These are phyloP conservation scores for Coemansia sp. DNA, from an alignment of 371 early-diverging fungal species.

Conservation along the genomic window DNA sequence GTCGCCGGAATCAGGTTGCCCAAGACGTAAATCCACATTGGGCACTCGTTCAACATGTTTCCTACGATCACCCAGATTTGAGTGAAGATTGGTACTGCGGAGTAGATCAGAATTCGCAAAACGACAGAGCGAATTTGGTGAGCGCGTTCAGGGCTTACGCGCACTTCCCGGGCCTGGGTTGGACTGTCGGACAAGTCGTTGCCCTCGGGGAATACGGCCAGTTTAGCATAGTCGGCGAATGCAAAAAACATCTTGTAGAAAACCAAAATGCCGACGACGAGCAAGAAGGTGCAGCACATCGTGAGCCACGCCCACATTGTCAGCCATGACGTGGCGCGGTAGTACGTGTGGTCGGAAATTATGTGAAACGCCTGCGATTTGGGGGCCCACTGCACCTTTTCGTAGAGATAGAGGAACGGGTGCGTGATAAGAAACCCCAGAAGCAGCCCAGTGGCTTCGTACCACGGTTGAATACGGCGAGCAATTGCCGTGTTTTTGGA, in stretches of 20 bases:
- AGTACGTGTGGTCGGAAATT: slow-evolving; percentile 12
- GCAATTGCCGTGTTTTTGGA: slow-evolving; percentile 2
- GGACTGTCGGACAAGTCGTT: neutral
- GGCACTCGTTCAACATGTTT: slow-evolving; percentile 24
- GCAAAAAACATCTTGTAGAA: slow-evolving; percentile 5
- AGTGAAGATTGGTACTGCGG: slow-evolving; percentile 32
- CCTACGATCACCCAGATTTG: slow-evolving; percentile 41
- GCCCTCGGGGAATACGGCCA: neutral
- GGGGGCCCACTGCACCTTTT: slow-evolving; percentile 25
- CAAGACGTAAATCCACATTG: slow-evolving; percentile 45
- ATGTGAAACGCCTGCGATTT: slow-evolving; percentile 35
- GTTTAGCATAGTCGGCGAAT: neutral
- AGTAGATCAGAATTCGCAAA: slow-evolving; percentile 21
- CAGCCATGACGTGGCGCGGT: slow-evolving; percentile 28
- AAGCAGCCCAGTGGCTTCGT: slow-evolving; percentile 23
- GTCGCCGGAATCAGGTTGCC: slow-evolving; percentile 37
- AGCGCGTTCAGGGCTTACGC: slow-evolving; percentile 3
- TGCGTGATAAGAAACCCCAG: slow-evolving; percentile 37
- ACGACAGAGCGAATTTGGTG: slow-evolving; percentile 17
- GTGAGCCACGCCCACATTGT: slow-evolving; percentile 41
- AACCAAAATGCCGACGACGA: slow-evolving; percentile 1
- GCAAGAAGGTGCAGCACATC: slow-evolving; percentile 19
- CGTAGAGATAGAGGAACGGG: slow-evolving; percentile 38
- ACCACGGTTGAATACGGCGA: slow-evolving; percentile 23
- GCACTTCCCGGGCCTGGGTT: neutral